A percentile compares a stretch with the other conserved stretches of the same genome.
Conservation (phyloP, 306 rosid genomes). For the Vigna unguiculata region DNA sequence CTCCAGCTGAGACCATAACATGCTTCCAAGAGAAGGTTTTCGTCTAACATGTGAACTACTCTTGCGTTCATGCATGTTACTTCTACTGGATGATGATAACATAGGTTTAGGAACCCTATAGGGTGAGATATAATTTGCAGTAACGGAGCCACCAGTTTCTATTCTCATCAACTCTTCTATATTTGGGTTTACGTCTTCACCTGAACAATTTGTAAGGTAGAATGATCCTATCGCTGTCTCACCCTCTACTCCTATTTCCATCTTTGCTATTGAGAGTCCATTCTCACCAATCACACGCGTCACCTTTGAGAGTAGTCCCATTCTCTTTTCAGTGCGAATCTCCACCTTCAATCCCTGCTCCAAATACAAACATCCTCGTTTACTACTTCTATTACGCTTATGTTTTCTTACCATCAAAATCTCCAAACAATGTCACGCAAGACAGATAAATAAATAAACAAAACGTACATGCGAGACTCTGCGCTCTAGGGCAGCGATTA, state of each 20-base stretch:
- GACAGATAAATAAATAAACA: background rate
- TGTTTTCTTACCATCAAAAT: background rate
- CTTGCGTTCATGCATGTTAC: background rate
- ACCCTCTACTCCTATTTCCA: slow-evolving; percentile 48
- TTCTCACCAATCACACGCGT: slow-evolving; percentile 65
- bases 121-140: slow-evolving; percentile 49
- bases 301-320: slow-evolving; percentile 60
- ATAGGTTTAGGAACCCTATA: slow-evolving; percentile 21
- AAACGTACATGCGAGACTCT: slow-evolving; percentile 53
- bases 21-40: slow-evolving; percentile 60
- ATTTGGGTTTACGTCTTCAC: slow-evolving; percentile 50
- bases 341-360: slow-evolving; percentile 65
- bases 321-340: slow-evolving; percentile 50
- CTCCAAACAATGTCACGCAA: background rate
- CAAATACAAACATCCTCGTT: background rate
- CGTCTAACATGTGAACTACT: slow-evolving; percentile 38
- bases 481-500: slow-evolving; percentile 75
- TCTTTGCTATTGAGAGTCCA: slow-evolving; percentile 61
- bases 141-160: slow-evolving; percentile 60
- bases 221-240: slow-evolving; percentile 67
- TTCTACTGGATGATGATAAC: slow-evolving; percentile 37
- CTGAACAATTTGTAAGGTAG: slow-evolving; percentile 58
- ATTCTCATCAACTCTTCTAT: slow-evolving; percentile 50
- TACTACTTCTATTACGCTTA: background rate
- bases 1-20: slow-evolving; percentile 69